Conservation (phyloP, 176 grass and related monocot genomes). For the Avena insularis region DNA sequence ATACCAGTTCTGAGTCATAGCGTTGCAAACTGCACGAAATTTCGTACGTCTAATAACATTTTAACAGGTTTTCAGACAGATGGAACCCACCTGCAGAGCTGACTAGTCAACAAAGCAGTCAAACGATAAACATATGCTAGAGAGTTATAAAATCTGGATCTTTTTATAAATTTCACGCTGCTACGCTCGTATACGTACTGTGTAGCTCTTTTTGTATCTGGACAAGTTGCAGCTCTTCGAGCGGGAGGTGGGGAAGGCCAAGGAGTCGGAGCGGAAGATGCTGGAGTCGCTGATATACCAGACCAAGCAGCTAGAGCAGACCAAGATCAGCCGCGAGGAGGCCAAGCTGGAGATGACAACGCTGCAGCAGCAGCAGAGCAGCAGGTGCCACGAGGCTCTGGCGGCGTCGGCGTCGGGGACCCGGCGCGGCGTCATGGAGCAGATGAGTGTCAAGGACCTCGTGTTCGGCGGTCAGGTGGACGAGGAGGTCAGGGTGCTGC, state of each 20-base stretch:
- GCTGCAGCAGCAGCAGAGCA: slow-evolving; percentile 36
- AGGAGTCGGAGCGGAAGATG: slow-evolving; percentile 94
- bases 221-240: slow-evolving; percentile 51
- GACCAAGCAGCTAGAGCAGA: slow-evolving; percentile 89
- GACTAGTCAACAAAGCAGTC: too few relatives aligned
- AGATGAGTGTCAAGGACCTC: slow-evolving; percentile 54
- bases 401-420: background rate
- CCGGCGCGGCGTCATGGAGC: slow-evolving; percentile 25
- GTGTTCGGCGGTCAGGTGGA: slow-evolving; percentile 58
- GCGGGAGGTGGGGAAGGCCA: slow-evolving; percentile 67
- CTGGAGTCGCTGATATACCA: slow-evolving; percentile 84
- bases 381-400: slow-evolving; percentile 31
- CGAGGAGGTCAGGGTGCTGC: slow-evolving; percentile 64
- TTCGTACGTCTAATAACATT: too few relatives aligned
- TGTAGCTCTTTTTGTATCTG: too few relatives aligned
- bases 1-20: too few relatives aligned
- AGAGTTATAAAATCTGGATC: too few relatives aligned
- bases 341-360: slow-evolving; percentile 79
- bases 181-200: too few relatives aligned
- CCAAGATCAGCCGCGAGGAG: slow-evolving; percentile 91
- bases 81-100: too few relatives aligned
- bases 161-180: too few relatives aligned
- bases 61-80: too few relatives aligned
- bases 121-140: too few relatives aligned
- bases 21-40: too few relatives aligned